Conservation (phyloP, 352 stramenopile species). For the Phytophthora sp. region DNA sequence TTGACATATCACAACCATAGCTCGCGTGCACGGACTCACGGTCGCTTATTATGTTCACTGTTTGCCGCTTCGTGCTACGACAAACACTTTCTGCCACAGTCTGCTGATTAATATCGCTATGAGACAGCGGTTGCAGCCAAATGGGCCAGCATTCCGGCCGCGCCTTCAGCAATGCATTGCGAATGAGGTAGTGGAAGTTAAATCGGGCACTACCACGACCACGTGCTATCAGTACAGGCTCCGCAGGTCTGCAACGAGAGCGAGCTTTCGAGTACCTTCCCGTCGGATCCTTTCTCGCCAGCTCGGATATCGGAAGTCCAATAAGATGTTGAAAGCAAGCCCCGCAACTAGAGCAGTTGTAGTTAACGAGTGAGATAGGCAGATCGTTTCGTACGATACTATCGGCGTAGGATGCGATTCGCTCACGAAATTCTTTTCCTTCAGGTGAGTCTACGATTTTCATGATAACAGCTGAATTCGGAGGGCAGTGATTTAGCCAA, state of each 20-base stretch:
- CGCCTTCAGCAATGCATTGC: background rate
- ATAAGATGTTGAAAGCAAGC: background rate
- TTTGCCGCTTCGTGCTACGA: background rate
- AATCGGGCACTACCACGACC: background rate
- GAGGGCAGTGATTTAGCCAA: background rate
- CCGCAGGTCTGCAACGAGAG: background rate
- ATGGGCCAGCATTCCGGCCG: background rate
- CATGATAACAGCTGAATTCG: background rate
- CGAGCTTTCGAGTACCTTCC: background rate
- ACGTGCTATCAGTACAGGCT: background rate
- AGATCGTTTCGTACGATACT: background rate
- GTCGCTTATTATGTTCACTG: background rate
- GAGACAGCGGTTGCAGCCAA: background rate
- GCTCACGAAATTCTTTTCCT: background rate
- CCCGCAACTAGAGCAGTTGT: background rate
- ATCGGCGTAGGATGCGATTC: background rate
- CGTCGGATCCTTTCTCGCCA: background rate
- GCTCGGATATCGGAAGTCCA: background rate
- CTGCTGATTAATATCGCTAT: slow-evolving; percentile 2
- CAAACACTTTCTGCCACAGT: background rate
- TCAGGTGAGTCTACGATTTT: background rate
- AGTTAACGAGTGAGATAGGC: background rate
- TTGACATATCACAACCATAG: background rate
- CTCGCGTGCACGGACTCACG: background rate
- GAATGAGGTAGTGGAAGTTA: slow-evolving; percentile 6